Evolutionary conservation across 768 basidiomycete genomes (phyloP).

Genomic region (Suillus americanus): DNA sequence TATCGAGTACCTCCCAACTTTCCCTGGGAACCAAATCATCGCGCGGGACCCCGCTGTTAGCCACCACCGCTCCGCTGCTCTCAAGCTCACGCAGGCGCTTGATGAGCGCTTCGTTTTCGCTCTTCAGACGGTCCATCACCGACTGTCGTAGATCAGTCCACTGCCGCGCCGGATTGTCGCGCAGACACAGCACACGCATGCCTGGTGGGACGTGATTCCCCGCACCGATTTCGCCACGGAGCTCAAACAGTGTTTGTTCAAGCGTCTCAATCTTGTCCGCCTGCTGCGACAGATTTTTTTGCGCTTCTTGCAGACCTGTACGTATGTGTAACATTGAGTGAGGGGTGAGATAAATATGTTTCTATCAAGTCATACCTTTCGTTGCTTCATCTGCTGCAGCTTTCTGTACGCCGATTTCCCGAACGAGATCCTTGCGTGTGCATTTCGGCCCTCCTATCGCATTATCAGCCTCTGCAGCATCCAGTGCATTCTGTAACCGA

Average conservation of each 20-base stretch:
- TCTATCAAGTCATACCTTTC: conserved; percentile 34
- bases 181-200: conserved; percentile 64
- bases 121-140: conserved; percentile 70
- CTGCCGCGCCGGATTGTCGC: conserved; percentile 79
- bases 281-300: conserved; percentile 36
- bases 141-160: conserved; percentile 77
- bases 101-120: conserved; percentile 84
- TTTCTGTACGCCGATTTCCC: conserved; percentile 39
- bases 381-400: conserved; percentile 36
- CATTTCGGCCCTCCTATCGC: conserved; percentile 16
- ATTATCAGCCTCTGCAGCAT: conserved; percentile 41
- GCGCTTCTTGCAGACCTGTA: conserved; percentile 46
- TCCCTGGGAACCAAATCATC: conserved; percentile 64
- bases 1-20: conserved; percentile 71
- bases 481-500: conserved; percentile 47
- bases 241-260: conserved; percentile 77
- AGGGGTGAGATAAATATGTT: background rate
- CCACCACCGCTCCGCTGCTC: conserved; percentile 28
- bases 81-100: conserved; percentile 65
- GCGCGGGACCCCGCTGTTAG: conserved; percentile 17
- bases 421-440: conserved; percentile 39
- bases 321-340: conserved; percentile 1
- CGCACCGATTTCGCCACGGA: conserved; percentile 71
- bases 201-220: conserved; percentile 76
- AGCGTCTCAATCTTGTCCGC: conserved; percentile 63